Conservation (phyloP, 192 early-diverging fungal genomes). For the Rhizophagus clarus region DNA sequence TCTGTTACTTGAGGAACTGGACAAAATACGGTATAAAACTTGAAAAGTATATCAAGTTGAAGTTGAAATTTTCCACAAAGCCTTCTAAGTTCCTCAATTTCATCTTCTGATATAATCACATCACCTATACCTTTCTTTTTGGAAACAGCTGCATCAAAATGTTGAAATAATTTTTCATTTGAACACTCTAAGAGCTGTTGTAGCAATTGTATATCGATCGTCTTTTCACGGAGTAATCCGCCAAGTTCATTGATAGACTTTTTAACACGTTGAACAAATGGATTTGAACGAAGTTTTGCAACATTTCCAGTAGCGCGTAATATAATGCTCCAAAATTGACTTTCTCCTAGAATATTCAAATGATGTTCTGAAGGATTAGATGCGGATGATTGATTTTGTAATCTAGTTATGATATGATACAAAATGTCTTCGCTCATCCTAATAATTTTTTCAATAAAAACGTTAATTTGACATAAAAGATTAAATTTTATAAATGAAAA, state of each 20-base stretch:
- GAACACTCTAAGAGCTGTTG: not conserved
- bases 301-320: not conserved
- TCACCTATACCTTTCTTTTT: not conserved
- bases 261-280: not conserved
- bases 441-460: not conserved
- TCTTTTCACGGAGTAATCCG: not conserved
- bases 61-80: not conserved
- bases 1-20: not conserved
- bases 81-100: not conserved
- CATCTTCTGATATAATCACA: not conserved
- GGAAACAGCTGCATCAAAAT: not conserved
- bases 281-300: not conserved
- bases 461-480: no score
- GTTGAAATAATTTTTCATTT: not conserved
- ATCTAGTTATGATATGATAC: slow-evolving; percentile 6
- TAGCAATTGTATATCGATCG: not conserved
- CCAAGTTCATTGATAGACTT: not conserved
- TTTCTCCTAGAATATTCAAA: not conserved
- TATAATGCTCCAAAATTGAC: not conserved
- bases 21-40: not conserved
- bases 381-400: not conserved
- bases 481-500: not conserved
- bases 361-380: not conserved
- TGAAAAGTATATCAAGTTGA: not conserved
- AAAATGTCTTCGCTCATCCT: not conserved